Conservation (phyloP, 2,329 filamentous ascomycete genomes). For the Cadophora sp. region DNA sequence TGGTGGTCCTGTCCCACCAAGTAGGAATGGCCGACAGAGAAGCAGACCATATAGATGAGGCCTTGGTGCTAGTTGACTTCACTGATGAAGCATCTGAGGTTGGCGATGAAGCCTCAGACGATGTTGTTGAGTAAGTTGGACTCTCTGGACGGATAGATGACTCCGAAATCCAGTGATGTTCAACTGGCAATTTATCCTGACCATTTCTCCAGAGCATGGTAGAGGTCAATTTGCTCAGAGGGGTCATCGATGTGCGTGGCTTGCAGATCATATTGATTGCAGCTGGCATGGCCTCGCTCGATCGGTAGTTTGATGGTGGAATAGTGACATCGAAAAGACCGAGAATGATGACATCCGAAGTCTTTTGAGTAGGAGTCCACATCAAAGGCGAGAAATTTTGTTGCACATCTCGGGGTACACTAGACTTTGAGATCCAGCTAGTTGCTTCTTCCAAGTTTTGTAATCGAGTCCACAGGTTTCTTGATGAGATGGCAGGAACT, state of each 20-base stretch:
- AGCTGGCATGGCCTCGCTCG: conserved; percentile 35
- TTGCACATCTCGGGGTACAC: not conserved
- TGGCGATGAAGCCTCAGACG: conserved; percentile 42
- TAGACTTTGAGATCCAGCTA: conserved; percentile 30
- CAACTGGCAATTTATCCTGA: conserved; percentile 25
- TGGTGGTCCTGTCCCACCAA: conserved; percentile 31
- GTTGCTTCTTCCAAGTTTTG: conserved; percentile 10
- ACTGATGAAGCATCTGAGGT: conserved; percentile 43
- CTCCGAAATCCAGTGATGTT: conserved; percentile 45
- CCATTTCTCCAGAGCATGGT: conserved; percentile 39
- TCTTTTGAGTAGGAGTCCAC: conserved; percentile 29
- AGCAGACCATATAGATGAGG: conserved; percentile 41
- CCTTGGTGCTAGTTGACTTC: conserved; percentile 44
- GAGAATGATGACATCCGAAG: not conserved
- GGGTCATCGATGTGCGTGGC: conserved; percentile 23
- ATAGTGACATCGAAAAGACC: conserved; percentile 37
- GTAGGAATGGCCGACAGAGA: conserved; percentile 14
- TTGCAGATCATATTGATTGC: conserved; percentile 39
- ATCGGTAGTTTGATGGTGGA: conserved; percentile 32
- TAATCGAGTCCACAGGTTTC: conserved; percentile 33
- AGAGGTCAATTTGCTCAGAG: conserved; percentile 35
- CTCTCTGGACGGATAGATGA: conserved; percentile 43
- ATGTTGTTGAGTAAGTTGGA: conserved; percentile 41
- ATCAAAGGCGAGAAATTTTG: conserved; percentile 12
- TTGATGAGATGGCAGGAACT: conserved; percentile 32